Evolutionary conservation across 106 monocot species (phyloP).

Genomic region (Allium fistulosum): DNA sequence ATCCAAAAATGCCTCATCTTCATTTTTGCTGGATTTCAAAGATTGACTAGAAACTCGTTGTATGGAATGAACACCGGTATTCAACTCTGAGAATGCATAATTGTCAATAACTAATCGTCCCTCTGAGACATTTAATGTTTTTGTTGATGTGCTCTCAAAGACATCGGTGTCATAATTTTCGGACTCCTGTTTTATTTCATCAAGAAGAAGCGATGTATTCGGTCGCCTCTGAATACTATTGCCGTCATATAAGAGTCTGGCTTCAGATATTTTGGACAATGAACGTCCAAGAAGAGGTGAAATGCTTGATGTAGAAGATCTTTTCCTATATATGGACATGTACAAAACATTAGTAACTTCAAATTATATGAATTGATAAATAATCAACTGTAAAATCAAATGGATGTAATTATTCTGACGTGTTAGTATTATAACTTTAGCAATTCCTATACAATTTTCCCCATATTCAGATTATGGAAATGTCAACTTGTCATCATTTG

Average conservation of each 20-base stretch:
- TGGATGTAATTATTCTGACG: neutral
- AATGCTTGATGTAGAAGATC: slow-evolving; percentile 52
- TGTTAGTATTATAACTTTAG: too few species aligned
- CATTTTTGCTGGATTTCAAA: slow-evolving; percentile 42
- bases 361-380: neutral
- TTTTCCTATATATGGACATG: slow-evolving; percentile 29
- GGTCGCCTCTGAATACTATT: slow-evolving; percentile 65
- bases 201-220: slow-evolving; percentile 75
- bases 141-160: slow-evolving; percentile 29
- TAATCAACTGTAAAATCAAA: neutral
- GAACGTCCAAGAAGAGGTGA: slow-evolving; percentile 57
- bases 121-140: slow-evolving; percentile 32
- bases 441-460: too few species aligned
- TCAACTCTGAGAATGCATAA: slow-evolving; percentile 22
- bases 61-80: slow-evolving; percentile 22
- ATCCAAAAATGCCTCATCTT: slow-evolving; percentile 51
- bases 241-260: slow-evolving; percentile 67
- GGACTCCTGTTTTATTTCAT: slow-evolving; percentile 86
- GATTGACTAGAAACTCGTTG: slow-evolving; percentile 17
- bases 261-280: slow-evolving; percentile 57
- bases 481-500: too few species aligned
- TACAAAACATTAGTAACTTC: neutral
- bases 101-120: slow-evolving; percentile 34
- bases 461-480: too few species aligned
- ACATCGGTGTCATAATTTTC: slow-evolving; percentile 46